phyloP scores from a whole-genome alignment of 176 grass and related monocot genomes.

The Elaeis guineensis region DNA sequence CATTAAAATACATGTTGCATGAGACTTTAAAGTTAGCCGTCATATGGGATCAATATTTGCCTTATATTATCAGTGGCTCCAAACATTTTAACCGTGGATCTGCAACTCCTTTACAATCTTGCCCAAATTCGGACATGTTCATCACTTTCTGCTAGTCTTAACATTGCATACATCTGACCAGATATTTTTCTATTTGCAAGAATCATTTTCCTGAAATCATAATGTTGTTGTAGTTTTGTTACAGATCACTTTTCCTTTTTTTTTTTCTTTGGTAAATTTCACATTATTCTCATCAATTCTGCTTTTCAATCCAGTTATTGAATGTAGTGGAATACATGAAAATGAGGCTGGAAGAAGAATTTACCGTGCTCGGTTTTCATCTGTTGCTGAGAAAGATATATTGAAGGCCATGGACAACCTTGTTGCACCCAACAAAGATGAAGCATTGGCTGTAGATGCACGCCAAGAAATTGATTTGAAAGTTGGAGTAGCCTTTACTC shows the following conservation, averaged over 20 bases:
- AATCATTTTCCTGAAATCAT: too few species aligned
- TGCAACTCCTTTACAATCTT: too few species aligned
- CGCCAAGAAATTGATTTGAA: conserved; percentile 98
- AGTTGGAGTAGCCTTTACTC: conserved; percentile 95
- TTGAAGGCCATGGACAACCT: conserved; percentile 71
- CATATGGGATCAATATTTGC: too few species aligned
- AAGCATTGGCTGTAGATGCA: conserved; percentile 81
- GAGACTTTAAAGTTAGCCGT: too few species aligned
- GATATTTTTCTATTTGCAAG: too few species aligned
- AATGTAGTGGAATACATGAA: conserved; percentile 75
- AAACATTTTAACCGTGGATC: too few species aligned
- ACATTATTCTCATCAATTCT: background rate
- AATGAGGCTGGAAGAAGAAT: conserved; percentile 70
- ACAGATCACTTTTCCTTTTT: background rate
- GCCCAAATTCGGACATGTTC: too few species aligned
- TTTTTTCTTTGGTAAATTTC: background rate
- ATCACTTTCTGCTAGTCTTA: too few species aligned
- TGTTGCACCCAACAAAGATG: conserved; percentile 76
- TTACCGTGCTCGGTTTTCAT: conserved; percentile 85
- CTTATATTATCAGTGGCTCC: too few species aligned
- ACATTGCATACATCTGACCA: too few species aligned
- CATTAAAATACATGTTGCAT: too few species aligned
- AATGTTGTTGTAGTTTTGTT: background rate
- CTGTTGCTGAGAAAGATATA: conserved; percentile 89
- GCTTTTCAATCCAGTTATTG: conserved; percentile 50